phyloP scores from a whole-genome alignment of 169 alveolate species.

The Eimeria praecox region DNA sequence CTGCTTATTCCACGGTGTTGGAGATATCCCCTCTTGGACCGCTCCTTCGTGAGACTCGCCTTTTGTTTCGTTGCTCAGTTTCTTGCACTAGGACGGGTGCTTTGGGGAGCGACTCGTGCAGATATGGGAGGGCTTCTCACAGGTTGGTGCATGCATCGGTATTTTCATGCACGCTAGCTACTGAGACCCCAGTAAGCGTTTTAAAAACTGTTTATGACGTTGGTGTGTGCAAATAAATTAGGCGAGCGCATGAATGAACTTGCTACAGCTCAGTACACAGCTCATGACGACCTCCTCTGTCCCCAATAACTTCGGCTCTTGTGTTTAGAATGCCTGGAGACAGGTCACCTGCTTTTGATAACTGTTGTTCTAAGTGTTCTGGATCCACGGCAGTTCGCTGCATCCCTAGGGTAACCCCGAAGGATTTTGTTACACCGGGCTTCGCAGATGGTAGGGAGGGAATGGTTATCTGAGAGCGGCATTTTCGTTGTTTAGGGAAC shows the following conservation, averaged over 20 bases:
- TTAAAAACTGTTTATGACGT: background rate
- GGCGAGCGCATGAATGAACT: too few species aligned
- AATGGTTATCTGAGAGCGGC: background rate
- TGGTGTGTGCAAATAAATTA: background rate
- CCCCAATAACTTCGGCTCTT: too few species aligned
- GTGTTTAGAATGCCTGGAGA: too few species aligned
- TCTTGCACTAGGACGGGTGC: too few species aligned
- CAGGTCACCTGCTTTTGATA: background rate
- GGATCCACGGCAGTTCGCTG: too few species aligned
- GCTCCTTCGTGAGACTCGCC: background rate
- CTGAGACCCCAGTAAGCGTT: background rate
- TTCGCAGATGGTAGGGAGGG: background rate
- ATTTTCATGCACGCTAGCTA: background rate
- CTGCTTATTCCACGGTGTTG: background rate
- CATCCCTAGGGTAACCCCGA: background rate
- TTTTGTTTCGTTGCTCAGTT: background rate
- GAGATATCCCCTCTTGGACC: background rate
- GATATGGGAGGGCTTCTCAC: background rate
- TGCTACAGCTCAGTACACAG: too few species aligned
- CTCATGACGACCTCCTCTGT: too few species aligned
- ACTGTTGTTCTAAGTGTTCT: too few species aligned
- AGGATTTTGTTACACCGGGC: background rate
- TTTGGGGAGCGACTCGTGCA: too few species aligned
- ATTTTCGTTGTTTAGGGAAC: too few species aligned
- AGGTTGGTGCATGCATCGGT: background rate